Base-by-base conservation (phyloP, 116 monocot species). In the Cymodocea nodosa region DNA sequence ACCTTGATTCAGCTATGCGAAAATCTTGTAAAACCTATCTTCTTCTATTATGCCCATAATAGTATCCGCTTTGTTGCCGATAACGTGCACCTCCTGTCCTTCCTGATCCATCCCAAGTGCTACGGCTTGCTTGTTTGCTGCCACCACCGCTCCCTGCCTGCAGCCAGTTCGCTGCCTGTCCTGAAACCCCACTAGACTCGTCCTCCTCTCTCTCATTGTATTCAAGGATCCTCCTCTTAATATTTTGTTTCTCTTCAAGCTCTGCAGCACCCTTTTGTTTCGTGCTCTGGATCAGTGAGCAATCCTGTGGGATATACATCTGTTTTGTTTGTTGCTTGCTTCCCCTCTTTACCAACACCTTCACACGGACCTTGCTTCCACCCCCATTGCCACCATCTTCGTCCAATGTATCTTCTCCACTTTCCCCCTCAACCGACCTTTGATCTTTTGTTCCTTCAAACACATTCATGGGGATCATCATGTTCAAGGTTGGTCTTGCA, bases 161-260 rank as follows among this genome's bases (percentile, higher is more conserved):
- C 57, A 80, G 60, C 95, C 90, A 90, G 35, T 71, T 83, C 10
- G 60, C 70, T 8, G 82, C 50, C 25, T 76, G 77, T 18, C 76
- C 74, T 60, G 78, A 74, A 36, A 78, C 52, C 13, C 87, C 91
- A 75, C 73, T 91, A 1, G 72, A 73, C 57, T 95, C 95, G 59
- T 97, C 95, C 52, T 95, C 97, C 68, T 97, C 97, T 53, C 97
- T 79, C 64, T 97, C 97, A 62, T 97, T 97, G 66, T 97, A 97
- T 78, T 90, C 97, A 60, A 97, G 63, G 20, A 97, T 97, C 75
- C 77, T 81, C 80, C 78, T 74, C 72, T 97, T 97, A 20, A 97
- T 87, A 57, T 63, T 83, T 73, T 81, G 83, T 74, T 91, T 97
- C 82, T 97, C 97, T 75, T 97, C 91, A 67, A 95, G 57, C 80